phyloP scores from a whole-genome alignment of 2,329 filamentous ascomycete species.

The Trichothecium roseum region DNA sequence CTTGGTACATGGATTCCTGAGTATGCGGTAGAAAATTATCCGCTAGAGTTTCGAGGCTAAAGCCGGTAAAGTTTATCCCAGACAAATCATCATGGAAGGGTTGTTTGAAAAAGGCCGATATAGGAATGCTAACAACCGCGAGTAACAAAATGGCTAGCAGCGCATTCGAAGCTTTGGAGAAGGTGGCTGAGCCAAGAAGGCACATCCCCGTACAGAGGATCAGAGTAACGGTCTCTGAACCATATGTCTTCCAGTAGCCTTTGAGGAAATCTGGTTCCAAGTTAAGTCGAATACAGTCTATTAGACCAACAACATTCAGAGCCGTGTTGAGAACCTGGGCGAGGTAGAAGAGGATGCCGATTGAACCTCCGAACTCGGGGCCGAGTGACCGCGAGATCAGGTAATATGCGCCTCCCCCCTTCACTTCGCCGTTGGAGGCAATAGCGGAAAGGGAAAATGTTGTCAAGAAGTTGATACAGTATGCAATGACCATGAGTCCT shows the following conservation, averaged over 20 bases:
- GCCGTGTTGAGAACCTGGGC: conserved; percentile 81
- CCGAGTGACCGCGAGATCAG: conserved; percentile 78
- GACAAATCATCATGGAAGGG: conserved; percentile 56
- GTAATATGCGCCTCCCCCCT: conserved; percentile 81
- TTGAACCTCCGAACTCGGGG: conserved; percentile 81
- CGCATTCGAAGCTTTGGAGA: conserved; percentile 70
- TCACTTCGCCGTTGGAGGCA: conserved; percentile 80
- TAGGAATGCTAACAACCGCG: conserved; percentile 69
- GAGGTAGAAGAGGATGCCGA: conserved; percentile 82
- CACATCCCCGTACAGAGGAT: conserved; percentile 65
- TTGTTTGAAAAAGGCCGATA: conserved; percentile 58
- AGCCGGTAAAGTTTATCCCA: conserved; percentile 67
- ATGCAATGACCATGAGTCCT: conserved; percentile 68
- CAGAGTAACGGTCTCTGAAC: conserved; percentile 63
- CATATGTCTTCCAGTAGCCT: conserved; percentile 67
- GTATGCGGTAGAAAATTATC: conserved; percentile 67
- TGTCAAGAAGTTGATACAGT: conserved; percentile 72
- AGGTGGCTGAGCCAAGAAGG: conserved; percentile 68
- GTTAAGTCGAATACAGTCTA: conserved; percentile 73
- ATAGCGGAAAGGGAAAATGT: conserved; percentile 81
- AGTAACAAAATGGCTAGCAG: conserved; percentile 61
- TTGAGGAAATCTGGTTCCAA: conserved; percentile 57
- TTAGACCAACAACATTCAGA: conserved; percentile 76
- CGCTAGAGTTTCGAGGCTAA: conserved; percentile 58
- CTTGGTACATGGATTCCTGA: conserved; percentile 49